phyloP scores from a whole-genome alignment of 179 eudicot genomes.

The Patellifolia procumbens region DNA sequence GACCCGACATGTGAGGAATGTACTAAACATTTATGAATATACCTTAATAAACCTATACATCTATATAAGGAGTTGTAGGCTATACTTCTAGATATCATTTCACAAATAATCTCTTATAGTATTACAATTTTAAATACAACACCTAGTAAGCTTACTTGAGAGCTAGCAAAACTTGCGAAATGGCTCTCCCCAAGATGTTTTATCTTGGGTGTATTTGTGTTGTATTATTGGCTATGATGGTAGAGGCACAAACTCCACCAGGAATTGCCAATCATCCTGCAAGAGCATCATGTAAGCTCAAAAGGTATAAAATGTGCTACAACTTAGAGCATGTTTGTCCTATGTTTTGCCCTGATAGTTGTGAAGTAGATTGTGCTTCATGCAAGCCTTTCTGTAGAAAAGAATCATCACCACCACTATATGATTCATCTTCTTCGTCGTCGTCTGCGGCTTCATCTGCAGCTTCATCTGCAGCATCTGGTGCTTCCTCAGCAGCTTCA shows the following conservation, averaged over 20 bases:
- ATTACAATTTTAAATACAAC: too few species aligned
- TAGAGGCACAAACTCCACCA: conserved; percentile 27
- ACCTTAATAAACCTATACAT: too few species aligned
- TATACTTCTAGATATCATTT: too few species aligned
- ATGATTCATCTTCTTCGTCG: not conserved
- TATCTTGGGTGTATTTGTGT: conserved; percentile 32
- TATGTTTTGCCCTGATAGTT: conserved; percentile 35
- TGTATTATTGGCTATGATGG: conserved; percentile 26
- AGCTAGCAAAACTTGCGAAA: not conserved
- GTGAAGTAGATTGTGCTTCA: conserved; percentile 38
- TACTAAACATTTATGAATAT: not conserved
- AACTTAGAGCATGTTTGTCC: conserved; percentile 38
- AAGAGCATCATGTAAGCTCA: conserved; percentile 33
- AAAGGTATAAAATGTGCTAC: conserved; percentile 38
- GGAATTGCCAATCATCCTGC: too few species aligned
- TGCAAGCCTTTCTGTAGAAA: conserved; percentile 36
- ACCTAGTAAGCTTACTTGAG: not conserved
- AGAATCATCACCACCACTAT: conserved; percentile 9
- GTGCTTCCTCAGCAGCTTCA: too few species aligned
- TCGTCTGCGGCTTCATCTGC: too few species aligned
- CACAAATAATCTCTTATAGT: too few species aligned
- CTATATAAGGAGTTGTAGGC: too few species aligned
- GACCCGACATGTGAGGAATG: not conserved
- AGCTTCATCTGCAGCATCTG: too few species aligned
- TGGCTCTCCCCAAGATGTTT: conserved; percentile 29